Evolutionary conservation across 208 protist species (phyloP).

Genomic region (Crithidia mellificae): DNA sequence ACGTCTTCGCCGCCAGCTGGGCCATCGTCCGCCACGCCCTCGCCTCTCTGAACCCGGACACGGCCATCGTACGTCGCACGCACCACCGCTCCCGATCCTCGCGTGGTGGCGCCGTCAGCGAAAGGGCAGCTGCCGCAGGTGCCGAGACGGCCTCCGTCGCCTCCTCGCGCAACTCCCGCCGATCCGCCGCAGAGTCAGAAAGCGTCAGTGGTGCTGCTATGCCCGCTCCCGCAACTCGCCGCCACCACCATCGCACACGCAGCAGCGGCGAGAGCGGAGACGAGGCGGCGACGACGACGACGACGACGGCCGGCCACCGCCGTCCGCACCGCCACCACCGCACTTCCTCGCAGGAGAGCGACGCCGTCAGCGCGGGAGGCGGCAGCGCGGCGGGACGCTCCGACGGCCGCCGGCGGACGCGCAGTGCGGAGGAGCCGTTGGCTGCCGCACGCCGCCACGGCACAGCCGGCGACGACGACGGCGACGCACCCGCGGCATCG

Average conservation of each 20-base stretch:
- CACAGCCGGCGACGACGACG: background rate
- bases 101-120: background rate
- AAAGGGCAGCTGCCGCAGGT: background rate
- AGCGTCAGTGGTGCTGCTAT: no score
- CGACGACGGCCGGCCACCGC: no score
- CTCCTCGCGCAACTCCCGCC: constrained; percentile 25
- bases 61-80: constrained; percentile 50
- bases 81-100: constrained; percentile 20
- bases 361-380: no score
- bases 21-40: constrained; percentile 47
- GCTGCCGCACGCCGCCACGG: constrained; percentile 5
- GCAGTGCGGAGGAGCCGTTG: constrained; percentile 34
- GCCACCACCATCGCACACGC: constrained; percentile 20
- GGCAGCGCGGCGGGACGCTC: no score
- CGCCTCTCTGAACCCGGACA: constrained; percentile 58
- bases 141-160: constrained; percentile 25
- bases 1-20: constrained; percentile 39
- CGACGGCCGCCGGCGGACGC: no score
- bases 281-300: background rate
- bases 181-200: constrained; percentile 1
- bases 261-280: constrained; percentile 10
- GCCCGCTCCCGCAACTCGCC: background rate
- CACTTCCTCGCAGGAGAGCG: constrained; percentile 17
- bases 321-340: constrained; percentile 16
- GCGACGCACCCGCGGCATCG: background rate